phyloP scores from a whole-genome alignment of 352 stramenopile genomes.

The Pythium utonaiense region DNA sequence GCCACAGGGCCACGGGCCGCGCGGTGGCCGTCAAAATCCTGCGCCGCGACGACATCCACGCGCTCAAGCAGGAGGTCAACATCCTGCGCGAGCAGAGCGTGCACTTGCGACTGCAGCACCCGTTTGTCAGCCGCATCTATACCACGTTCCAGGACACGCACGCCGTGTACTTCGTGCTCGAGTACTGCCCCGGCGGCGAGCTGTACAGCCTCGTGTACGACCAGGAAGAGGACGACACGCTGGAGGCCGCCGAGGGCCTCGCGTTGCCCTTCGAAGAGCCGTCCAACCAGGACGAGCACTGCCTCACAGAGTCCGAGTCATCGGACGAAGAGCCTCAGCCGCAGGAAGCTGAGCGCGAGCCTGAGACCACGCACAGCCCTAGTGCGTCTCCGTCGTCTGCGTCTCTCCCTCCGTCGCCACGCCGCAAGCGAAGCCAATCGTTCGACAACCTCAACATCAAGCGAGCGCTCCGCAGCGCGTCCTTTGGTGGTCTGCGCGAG shows the following conservation, averaged over 20 bases:
- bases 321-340: constrained; percentile 13
- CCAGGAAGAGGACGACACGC: constrained; percentile 48
- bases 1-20: constrained; percentile 47
- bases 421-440: constrained; percentile 23
- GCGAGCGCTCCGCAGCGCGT: constrained; percentile 23
- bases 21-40: constrained; percentile 66
- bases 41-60: constrained; percentile 34
- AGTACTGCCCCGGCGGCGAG: constrained; percentile 69
- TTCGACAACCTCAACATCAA: constrained; percentile 44
- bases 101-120: constrained; percentile 51
- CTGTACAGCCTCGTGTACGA: constrained; percentile 87
- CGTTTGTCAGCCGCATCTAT: constrained; percentile 58
- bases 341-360: constrained; percentile 10
- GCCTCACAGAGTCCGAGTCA: constrained; percentile 1
- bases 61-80: constrained; percentile 65
- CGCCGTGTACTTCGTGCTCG: constrained; percentile 73
- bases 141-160: constrained; percentile 70
- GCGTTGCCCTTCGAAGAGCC: constrained; percentile 15
- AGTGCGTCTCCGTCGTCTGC: neutral
- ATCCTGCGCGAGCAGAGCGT: constrained; percentile 67
- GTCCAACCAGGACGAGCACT: constrained; percentile 15
- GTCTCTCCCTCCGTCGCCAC: neutral
- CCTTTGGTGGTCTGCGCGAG: constrained; percentile 81
- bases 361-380: constrained; percentile 17
- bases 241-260: constrained; percentile 9